phyloP scores from a whole-genome alignment of 2,329 filamentous ascomycete genomes.

The Neofusicoccum cordaticola region DNA sequence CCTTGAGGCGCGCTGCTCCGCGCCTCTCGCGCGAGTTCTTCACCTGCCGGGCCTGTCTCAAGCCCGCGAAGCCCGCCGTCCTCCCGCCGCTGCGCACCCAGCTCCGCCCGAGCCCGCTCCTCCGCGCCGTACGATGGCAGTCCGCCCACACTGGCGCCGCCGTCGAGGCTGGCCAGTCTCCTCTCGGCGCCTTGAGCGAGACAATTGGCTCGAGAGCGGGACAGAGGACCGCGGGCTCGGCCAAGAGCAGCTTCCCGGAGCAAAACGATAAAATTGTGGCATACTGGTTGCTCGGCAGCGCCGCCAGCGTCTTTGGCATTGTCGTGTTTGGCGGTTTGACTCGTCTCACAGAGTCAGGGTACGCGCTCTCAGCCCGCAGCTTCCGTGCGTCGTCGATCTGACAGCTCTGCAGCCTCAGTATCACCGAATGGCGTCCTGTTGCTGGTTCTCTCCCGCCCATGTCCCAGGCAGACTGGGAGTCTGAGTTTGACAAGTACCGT shows the following conservation, averaged over 20 bases:
- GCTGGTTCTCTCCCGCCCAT: conserved; percentile 86
- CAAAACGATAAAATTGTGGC: conserved; percentile 74
- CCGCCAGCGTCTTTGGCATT: conserved; percentile 92
- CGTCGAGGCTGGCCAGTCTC: neutral
- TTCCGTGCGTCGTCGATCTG: conserved; percentile 18
- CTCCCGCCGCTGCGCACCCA: conserved; percentile 18
- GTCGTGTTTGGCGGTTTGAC: conserved; percentile 94
- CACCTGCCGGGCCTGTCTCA: conserved; percentile 31
- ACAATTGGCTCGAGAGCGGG: conserved; percentile 2
- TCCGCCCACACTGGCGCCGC: conserved; percentile 27
- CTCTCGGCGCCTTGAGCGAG: conserved; percentile 7
- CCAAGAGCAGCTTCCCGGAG: conserved; percentile 49
- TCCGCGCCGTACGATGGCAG: conserved; percentile 33
- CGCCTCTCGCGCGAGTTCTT: conserved; percentile 37
- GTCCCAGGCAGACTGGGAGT: conserved; percentile 78
- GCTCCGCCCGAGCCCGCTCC: conserved; percentile 20
- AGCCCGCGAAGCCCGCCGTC: conserved; percentile 22
- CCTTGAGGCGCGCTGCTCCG: conserved; percentile 37
- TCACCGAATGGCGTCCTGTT: conserved; percentile 97
- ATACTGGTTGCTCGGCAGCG: conserved; percentile 90
- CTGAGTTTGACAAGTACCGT: conserved; percentile 89
- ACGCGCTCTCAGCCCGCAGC: conserved; percentile 23
- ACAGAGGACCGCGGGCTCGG: neutral
- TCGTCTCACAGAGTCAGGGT: conserved; percentile 93
- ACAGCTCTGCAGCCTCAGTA: conserved; percentile 67